Evolutionary conservation across 2,329 filamentous ascomycete species (phyloP).

Genomic region (Chrysoporthe deuterocubensis): DNA sequence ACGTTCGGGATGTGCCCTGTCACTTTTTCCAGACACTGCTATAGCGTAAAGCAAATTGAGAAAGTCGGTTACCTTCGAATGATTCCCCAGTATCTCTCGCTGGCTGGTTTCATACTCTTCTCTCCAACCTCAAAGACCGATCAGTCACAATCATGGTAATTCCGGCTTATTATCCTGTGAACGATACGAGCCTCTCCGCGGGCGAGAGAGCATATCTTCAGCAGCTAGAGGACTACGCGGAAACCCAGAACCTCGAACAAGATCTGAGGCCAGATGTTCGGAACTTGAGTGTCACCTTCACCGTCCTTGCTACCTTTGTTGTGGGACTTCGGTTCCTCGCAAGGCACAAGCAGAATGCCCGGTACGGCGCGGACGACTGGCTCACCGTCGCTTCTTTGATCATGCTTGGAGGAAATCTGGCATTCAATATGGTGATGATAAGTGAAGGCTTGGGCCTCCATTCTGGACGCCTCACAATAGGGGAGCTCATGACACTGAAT

Average conservation of each 20-base stretch:
- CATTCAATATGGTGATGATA: conserved; percentile 21
- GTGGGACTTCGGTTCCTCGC: conserved; percentile 16
- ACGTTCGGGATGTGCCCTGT: not conserved
- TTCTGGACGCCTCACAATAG: conserved; percentile 17
- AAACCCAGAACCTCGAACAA: conserved; percentile 9
- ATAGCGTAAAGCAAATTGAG: not conserved
- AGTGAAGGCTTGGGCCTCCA: conserved; percentile 15
- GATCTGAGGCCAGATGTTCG: conserved; percentile 13
- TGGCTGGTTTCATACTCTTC: not conserved
- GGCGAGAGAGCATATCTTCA: conserved; percentile 20
- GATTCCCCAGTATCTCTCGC: not conserved
- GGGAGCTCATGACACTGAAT: conserved; percentile 11
- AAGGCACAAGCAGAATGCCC: conserved; percentile 13
- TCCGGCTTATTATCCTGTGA: conserved; percentile 18
- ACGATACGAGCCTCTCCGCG: conserved; percentile 19
- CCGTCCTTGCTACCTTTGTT: conserved; percentile 21
- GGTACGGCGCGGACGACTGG: conserved; percentile 23
- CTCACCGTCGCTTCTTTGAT: conserved; percentile 10
- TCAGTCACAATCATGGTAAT: conserved; percentile 9
- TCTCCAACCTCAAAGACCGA: not conserved
- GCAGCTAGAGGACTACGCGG: conserved; percentile 12
- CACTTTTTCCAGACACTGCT: not conserved
- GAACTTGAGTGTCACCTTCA: conserved; percentile 36
- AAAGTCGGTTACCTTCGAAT: not conserved
- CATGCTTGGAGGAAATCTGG: conserved; percentile 15